phyloP scores from a whole-genome alignment of 2,329 filamentous ascomycete genomes.

The Lachnellula hyalina region DNA sequence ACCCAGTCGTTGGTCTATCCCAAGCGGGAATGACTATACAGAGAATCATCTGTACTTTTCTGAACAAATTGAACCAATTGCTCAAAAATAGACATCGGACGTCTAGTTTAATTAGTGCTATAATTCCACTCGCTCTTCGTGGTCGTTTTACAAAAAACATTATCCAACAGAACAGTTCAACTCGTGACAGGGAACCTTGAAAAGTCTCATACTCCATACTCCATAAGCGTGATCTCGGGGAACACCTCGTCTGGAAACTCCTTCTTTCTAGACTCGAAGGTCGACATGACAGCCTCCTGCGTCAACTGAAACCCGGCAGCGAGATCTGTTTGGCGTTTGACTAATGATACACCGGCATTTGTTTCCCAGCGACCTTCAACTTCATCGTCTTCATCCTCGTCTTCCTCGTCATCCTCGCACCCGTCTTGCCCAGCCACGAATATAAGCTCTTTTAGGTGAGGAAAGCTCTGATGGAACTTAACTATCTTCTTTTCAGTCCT shows the following conservation, averaged over 20 bases:
- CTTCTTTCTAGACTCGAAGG: background rate
- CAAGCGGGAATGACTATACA: too few species aligned
- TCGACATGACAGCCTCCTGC: background rate
- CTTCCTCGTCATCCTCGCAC: background rate
- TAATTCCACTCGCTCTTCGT: background rate
- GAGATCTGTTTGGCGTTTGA: background rate
- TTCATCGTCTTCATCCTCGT: background rate
- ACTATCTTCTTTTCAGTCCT: background rate
- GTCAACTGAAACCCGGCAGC: background rate
- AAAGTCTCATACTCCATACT: background rate
- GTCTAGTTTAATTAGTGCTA: too few species aligned
- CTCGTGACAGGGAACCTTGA: background rate
- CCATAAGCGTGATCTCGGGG: background rate
- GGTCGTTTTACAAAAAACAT: background rate
- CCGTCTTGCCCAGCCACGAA: background rate
- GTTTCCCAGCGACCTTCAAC: background rate
- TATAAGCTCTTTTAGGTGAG: conserved; percentile 2
- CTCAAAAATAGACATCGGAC: too few species aligned
- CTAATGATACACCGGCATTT: background rate
- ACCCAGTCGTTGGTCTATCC: too few species aligned
- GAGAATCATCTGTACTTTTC: too few species aligned
- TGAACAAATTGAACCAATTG: too few species aligned
- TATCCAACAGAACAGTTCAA: background rate
- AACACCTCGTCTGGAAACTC: background rate
- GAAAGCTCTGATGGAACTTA: conserved; percentile 1